These are phyloP conservation scores for Verticillium albo-atrum DNA, from an alignment of 2,329 filamentous ascomycete genomes.

Conservation along the genomic window DNA sequence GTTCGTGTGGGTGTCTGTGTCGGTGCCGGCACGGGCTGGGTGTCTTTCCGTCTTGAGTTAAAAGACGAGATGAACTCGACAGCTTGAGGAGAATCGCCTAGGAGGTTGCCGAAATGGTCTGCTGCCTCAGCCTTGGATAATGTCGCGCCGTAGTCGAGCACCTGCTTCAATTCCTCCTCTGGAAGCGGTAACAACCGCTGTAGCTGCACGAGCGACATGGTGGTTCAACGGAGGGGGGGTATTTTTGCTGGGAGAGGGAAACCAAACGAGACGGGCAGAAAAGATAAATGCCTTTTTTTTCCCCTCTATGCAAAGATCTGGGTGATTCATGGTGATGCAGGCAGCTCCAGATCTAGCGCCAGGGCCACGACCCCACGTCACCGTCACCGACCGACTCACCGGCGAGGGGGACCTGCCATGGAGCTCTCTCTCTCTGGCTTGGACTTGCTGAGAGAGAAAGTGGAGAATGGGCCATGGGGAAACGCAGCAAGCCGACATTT, in stretches of 20 bases:
- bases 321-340: neutral
- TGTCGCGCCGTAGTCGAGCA: conserved; percentile 75
- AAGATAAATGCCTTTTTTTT: neutral
- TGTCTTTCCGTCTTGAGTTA: conserved; percentile 59
- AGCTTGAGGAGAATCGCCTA: conserved; percentile 77
- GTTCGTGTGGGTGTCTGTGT: neutral
- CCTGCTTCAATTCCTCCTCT: conserved; percentile 75
- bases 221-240: neutral
- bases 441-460: neutral
- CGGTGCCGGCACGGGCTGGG: conserved; percentile 10
- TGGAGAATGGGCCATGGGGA: neutral
- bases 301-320: neutral
- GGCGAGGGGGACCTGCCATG: neutral
- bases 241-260: neutral
- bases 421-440: neutral
- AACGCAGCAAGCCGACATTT: neutral
- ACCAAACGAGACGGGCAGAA: neutral
- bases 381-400: neutral
- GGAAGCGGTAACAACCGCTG: conserved; percentile 79
- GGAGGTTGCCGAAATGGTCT: conserved; percentile 80
- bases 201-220: conserved; percentile 63
- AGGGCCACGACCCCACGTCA: neutral
- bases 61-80: conserved; percentile 78
- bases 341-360: neutral
- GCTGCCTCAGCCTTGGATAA: conserved; percentile 74